Percentiles rank a stretch among this genome's conserved stretches.
Conservation (phyloP, 768 basidiomycete species). For the Lactarius akahatsu region DNA sequence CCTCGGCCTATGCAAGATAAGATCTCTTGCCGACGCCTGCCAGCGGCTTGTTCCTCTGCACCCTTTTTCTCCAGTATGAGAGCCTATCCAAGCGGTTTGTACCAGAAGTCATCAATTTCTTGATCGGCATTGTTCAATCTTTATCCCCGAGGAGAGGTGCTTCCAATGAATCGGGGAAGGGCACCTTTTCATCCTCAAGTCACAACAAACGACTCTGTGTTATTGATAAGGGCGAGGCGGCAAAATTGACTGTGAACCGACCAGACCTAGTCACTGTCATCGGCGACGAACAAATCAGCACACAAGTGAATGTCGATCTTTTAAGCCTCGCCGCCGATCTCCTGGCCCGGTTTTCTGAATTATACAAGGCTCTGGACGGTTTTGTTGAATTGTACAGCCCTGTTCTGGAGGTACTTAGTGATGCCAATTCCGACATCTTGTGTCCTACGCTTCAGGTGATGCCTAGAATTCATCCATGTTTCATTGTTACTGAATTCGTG, state of each 20-base stretch:
- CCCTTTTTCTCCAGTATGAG: slow-evolving; percentile 84
- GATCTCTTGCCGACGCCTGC: slow-evolving; percentile 72
- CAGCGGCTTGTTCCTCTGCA: slow-evolving; percentile 86
- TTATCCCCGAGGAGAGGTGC: slow-evolving; percentile 64
- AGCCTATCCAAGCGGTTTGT: slow-evolving; percentile 78
- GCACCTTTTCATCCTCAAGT: slow-evolving; percentile 70
- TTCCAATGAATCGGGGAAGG: slow-evolving; percentile 53
- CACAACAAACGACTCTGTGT: slow-evolving; percentile 51
- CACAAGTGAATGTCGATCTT: slow-evolving; percentile 74
- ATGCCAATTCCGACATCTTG: slow-evolving; percentile 47
- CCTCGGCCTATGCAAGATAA: slow-evolving; percentile 78
- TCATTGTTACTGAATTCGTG: slow-evolving; percentile 2
- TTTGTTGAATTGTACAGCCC: slow-evolving; percentile 87
- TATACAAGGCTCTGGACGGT: slow-evolving; percentile 74
- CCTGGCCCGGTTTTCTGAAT: slow-evolving; percentile 63
- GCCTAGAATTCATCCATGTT: not conserved
- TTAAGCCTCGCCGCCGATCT: slow-evolving; percentile 63
- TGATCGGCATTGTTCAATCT: slow-evolving; percentile 66
- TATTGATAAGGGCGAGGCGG: slow-evolving; percentile 39
- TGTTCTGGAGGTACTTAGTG: slow-evolving; percentile 54
- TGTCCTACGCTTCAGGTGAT: slow-evolving; percentile 58
- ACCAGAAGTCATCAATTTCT: slow-evolving; percentile 87
- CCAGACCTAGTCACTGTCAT: slow-evolving; percentile 51
- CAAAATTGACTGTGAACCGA: slow-evolving; percentile 41
- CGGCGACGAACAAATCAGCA: slow-evolving; percentile 37